Percentiles rank a stretch among this genome's conserved stretches.
Conservation (phyloP, 2,329 filamentous ascomycete species). For the Seiridium unicorne region DNA sequence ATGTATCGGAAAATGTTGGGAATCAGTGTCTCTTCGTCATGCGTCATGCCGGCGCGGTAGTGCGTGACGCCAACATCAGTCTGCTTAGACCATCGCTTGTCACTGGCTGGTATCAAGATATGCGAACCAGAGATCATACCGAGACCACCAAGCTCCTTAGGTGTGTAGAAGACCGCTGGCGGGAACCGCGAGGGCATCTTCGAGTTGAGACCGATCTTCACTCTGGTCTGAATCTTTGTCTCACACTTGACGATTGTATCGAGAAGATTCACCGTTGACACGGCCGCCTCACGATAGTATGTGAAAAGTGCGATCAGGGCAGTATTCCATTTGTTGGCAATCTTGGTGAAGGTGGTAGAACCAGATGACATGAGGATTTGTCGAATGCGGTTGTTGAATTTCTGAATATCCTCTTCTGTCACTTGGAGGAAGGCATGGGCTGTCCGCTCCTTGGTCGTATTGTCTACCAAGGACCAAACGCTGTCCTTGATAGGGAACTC, state of each 20-base stretch:
- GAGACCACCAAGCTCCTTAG: conserved; percentile 93
- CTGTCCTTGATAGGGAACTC: conserved; percentile 98
- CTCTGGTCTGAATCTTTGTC: conserved; percentile 97
- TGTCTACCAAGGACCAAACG: conserved; percentile 96
- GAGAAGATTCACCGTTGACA: conserved; percentile 88
- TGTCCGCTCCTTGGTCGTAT: conserved; percentile 93
- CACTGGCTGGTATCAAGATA: conserved; percentile 93
- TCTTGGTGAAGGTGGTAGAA: conserved; percentile 99
- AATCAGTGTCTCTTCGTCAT: conserved; percentile 95
- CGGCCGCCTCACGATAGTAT: conserved; percentile 96
- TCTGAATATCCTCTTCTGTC: conserved; percentile 95
- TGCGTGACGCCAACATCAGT: conserved; percentile 97
- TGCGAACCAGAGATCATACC: conserved; percentile 99
- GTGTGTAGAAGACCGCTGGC: conserved; percentile 97
- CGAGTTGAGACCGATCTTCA: conserved; percentile 97
- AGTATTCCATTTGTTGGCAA: conserved; percentile 99
- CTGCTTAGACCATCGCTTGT: conserved; percentile 98
- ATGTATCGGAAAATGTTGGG: conserved; percentile 99
- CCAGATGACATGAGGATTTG: conserved; percentile 99
- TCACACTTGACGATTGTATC: conserved; percentile 99
- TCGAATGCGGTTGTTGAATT: conserved; percentile 98
- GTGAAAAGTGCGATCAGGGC: conserved; percentile 96
- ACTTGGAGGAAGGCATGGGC: conserved; percentile 97
- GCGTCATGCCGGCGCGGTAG: conserved; percentile 95
- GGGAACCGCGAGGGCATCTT: conserved; percentile 99